Percentiles rank a stretch among this genome's conserved stretches.
Conservation (phyloP, 257 asterid genomes). For the Plantago elongata region DNA sequence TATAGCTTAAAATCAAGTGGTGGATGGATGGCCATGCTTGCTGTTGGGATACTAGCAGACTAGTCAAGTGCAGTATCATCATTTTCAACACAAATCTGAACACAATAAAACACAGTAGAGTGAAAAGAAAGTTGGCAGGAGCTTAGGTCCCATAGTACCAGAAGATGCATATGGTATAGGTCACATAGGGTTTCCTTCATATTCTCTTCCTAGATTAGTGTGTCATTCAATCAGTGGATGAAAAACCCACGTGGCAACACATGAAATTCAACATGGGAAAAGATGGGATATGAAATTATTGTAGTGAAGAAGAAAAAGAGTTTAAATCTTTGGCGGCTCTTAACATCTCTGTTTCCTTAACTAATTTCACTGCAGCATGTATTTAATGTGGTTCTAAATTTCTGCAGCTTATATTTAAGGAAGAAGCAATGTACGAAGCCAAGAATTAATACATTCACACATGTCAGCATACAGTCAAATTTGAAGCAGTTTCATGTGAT, state of each 20-base stretch:
- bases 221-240: slow-evolving; percentile 35
- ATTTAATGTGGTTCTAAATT: slow-evolving; percentile 18
- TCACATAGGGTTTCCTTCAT: slow-evolving; percentile 21
- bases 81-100: slow-evolving; percentile 19
- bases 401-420: slow-evolving; percentile 23
- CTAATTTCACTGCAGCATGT: slow-evolving; percentile 27
- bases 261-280: slow-evolving; percentile 38
- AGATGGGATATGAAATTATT: slow-evolving; percentile 35
- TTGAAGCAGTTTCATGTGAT: slow-evolving; percentile 24
- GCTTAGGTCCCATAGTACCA: slow-evolving; percentile 23
- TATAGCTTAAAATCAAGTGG: not conserved
- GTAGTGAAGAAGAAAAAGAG: slow-evolving; percentile 21
- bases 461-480: not conserved
- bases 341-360: slow-evolving; percentile 9
- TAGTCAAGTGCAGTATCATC: slow-evolving; percentile 8
- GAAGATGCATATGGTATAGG: slow-evolving; percentile 21
- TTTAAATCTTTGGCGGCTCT: slow-evolving; percentile 16
- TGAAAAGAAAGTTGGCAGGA: slow-evolving; percentile 18
- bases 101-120: slow-evolving; percentile 19
- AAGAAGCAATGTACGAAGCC: slow-evolving; percentile 11
- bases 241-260: slow-evolving; percentile 53
- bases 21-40: slow-evolving; percentile 1
- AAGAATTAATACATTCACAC: not conserved
- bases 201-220: slow-evolving; percentile 21
- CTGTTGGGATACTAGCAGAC: not conserved